These are phyloP conservation scores for Evernia prunastri DNA, from an alignment of 495 filamentous ascomycete genomes.

Conservation along the genomic window DNA sequence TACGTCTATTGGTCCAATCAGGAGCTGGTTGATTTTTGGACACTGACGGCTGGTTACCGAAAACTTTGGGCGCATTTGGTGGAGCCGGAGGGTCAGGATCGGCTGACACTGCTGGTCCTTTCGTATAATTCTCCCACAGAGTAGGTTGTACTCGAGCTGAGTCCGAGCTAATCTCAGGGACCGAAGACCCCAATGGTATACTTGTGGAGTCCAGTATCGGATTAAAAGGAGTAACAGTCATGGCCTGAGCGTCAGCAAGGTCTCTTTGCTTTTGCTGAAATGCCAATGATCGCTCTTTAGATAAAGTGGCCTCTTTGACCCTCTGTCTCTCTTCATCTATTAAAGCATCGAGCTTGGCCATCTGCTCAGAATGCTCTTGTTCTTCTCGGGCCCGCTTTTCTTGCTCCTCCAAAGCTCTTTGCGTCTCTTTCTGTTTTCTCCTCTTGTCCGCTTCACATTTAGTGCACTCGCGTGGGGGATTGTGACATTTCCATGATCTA, in stretches of 20 bases:
- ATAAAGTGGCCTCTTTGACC: conserved; percentile 41
- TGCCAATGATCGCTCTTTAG: conserved; percentile 38
- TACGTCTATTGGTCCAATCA: not conserved
- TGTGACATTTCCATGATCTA: conserved; percentile 35
- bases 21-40: not conserved
- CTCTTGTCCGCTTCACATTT: conserved; percentile 43
- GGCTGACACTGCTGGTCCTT: not conserved
- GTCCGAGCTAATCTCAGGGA: too few species aligned
- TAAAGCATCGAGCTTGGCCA: conserved; percentile 54
- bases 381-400: conserved; percentile 44
- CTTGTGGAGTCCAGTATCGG: too few species aligned
- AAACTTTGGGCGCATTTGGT: not conserved
- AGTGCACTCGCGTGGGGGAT: conserved; percentile 21
- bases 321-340: conserved; percentile 46
- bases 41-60: too few species aligned
- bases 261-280: conserved; percentile 43
- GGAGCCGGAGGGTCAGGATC: not conserved
- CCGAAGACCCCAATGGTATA: too few species aligned
- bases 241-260: conserved; percentile 21
- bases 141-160: too few species aligned
- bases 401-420: conserved; percentile 51
- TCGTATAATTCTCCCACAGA: too few species aligned
- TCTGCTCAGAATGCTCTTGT: conserved; percentile 40
- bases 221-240: too few species aligned
- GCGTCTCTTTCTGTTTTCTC: conserved; percentile 34